These are phyloP conservation scores for Polyporus tsugae DNA, from an alignment of 1,284 basidiomycete species.

Conservation along the genomic window DNA sequence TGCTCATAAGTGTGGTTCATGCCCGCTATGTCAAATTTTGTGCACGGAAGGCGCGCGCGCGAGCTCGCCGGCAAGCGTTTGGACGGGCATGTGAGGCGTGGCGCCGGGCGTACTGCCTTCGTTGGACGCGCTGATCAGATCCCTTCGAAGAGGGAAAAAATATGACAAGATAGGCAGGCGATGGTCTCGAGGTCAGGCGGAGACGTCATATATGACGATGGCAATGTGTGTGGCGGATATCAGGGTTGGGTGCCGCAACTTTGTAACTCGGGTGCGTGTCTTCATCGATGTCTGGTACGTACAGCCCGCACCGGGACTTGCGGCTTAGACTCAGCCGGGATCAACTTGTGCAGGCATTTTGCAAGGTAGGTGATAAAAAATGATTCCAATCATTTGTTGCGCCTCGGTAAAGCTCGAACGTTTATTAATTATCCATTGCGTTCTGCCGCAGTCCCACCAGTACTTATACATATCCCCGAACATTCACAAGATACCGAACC, in stretches of 20 bases:
- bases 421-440: background rate
- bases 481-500: background rate
- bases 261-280: background rate
- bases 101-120: background rate
- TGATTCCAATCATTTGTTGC: background rate
- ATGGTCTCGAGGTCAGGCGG: background rate
- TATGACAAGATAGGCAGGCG: background rate
- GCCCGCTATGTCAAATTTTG: slow-evolving; percentile 5
- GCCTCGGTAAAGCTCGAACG: background rate
- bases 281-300: background rate
- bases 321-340: background rate
- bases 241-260: background rate
- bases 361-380: background rate
- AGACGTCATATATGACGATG: background rate
- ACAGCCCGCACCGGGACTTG: background rate
- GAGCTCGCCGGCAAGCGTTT: background rate
- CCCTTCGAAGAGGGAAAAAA: slow-evolving; percentile 1
- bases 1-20: slow-evolving; percentile 9
- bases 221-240: background rate
- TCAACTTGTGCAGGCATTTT: background rate
- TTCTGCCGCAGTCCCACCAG: background rate
- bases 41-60: background rate
- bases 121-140: background rate
- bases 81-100: background rate
- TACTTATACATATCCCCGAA: background rate